These are phyloP conservation scores for Iodosphaeria phyllophila DNA, from an alignment of 2,329 filamentous ascomycete species.

Conservation along the genomic window DNA sequence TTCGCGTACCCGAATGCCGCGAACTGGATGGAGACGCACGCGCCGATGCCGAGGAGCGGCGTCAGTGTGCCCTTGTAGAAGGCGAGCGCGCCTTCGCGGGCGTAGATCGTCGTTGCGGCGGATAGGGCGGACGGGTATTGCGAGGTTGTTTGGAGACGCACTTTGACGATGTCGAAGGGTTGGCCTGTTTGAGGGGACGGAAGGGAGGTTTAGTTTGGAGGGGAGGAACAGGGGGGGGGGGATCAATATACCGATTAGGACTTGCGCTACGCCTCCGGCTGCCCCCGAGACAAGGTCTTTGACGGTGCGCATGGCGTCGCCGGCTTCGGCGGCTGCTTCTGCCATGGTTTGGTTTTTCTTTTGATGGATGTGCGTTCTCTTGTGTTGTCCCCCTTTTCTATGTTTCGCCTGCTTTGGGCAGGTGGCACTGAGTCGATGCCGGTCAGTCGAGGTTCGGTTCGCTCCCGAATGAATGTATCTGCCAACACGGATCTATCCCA, in stretches of 20 bases:
- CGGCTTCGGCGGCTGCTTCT: conserved; percentile 13
- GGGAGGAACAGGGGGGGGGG: too few relatives aligned
- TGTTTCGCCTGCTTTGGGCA: too few relatives aligned
- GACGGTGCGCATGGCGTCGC: conserved; percentile 36
- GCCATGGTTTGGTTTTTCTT: too few relatives aligned
- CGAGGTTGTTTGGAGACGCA: conserved; percentile 77
- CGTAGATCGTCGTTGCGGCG: conserved; percentile 69
- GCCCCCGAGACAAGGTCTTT: conserved; percentile 91
- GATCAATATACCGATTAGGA: conserved; percentile 78
- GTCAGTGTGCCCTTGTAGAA: conserved; percentile 97
- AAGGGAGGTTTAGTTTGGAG: conserved; percentile 6
- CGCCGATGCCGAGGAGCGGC: conserved; percentile 85
- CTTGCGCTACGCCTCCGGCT: conserved; percentile 81
- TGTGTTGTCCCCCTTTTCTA: too few relatives aligned
- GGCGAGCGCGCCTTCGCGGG: conserved; percentile 69
- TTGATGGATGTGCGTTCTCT: too few relatives aligned
- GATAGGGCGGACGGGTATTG: conserved; percentile 66
- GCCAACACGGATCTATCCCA: too few relatives aligned
- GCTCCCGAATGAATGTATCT: too few relatives aligned
- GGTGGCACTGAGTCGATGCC: too few relatives aligned
- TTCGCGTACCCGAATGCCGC: conserved; percentile 89
- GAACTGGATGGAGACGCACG: conserved; percentile 96
- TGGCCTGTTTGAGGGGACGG: conserved; percentile 28
- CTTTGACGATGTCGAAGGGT: conserved; percentile 87
- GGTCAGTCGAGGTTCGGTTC: too few relatives aligned